phyloP scores from a whole-genome alignment of 192 early-diverging fungal genomes.

The Dispira simplex region DNA sequence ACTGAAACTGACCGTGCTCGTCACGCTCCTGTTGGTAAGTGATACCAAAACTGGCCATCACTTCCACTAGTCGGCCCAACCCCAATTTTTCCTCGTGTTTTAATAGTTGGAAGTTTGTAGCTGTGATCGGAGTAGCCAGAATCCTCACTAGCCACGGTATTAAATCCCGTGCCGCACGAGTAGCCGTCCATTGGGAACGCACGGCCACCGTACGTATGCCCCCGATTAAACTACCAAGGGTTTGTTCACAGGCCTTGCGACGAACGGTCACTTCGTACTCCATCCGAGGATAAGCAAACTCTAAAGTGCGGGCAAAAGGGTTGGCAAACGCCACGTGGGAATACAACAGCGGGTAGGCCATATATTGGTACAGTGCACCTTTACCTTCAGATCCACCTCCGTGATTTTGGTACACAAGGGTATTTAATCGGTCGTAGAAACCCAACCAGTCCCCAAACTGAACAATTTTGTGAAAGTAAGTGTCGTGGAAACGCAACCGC shows the following conservation, averaged over 20 bases:
- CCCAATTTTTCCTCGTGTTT: slow-evolving; percentile 41
- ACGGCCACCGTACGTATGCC: background rate
- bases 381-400: slow-evolving; percentile 24
- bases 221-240: background rate
- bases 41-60: slow-evolving; percentile 56
- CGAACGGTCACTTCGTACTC: slow-evolving; percentile 46
- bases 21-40: slow-evolving; percentile 50
- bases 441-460: slow-evolving; percentile 56
- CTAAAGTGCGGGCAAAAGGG: slow-evolving; percentile 6
- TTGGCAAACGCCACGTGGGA: slow-evolving; percentile 69
- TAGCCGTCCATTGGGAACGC: background rate
- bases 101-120: slow-evolving; percentile 37
- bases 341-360: slow-evolving; percentile 48
- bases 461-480: slow-evolving; percentile 45
- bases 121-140: slow-evolving; percentile 32
- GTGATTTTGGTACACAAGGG: slow-evolving; percentile 13
- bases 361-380: slow-evolving; percentile 44
- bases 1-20: slow-evolving; percentile 38
- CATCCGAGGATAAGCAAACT: slow-evolving; percentile 43
- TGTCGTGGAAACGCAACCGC: slow-evolving; percentile 60
- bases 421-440: slow-evolving; percentile 65
- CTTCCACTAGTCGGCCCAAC: slow-evolving; percentile 37
- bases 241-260: background rate
- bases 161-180: slow-evolving; percentile 26
- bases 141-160: slow-evolving; percentile 55